Evolutionary conservation across 2,329 filamentous ascomycete genomes (phyloP).

Genomic region (Thelonectria blattea): DNA sequence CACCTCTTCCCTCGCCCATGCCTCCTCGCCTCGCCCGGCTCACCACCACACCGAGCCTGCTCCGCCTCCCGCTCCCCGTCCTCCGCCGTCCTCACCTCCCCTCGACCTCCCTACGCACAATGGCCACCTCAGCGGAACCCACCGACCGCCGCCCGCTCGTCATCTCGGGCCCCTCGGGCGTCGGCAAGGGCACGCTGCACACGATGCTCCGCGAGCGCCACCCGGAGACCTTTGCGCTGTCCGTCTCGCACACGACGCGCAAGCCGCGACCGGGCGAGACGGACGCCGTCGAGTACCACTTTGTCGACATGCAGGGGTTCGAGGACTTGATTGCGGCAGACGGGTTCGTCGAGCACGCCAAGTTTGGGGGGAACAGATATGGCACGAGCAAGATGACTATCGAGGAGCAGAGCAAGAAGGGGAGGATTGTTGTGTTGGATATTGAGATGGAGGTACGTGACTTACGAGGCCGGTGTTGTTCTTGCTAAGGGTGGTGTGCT

Average conservation of each 20-base stretch:
- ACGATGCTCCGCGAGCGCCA: conserved; percentile 68
- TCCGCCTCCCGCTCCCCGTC: background rate
- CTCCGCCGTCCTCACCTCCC: background rate
- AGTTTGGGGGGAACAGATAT: conserved; percentile 86
- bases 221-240: conserved; percentile 59
- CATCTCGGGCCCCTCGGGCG: conserved; percentile 79
- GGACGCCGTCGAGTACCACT: conserved; percentile 83
- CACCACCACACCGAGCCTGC: background rate
- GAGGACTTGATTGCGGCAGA: conserved; percentile 66
- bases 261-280: conserved; percentile 76
- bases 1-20: background rate
- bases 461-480: background rate
- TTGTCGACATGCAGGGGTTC: conserved; percentile 71
- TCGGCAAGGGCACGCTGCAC: conserved; percentile 83
- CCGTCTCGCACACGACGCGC: conserved; percentile 80
- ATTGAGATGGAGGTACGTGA: conserved; percentile 87
- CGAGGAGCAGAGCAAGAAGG: conserved; percentile 72
- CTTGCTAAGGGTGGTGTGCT: background rate
- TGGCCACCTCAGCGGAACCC: conserved; percentile 49
- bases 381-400: conserved; percentile 84
- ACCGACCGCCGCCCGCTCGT: conserved; percentile 70
- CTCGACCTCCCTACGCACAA: conserved; percentile 19
- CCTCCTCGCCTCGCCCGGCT: conserved; percentile 7
- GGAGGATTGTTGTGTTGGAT: conserved; percentile 81
- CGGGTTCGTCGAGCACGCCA: conserved; percentile 84